Evolutionary conservation across 495 filamentous ascomycete species (phyloP).

Genomic region (Bathelium albidoporum): DNA sequence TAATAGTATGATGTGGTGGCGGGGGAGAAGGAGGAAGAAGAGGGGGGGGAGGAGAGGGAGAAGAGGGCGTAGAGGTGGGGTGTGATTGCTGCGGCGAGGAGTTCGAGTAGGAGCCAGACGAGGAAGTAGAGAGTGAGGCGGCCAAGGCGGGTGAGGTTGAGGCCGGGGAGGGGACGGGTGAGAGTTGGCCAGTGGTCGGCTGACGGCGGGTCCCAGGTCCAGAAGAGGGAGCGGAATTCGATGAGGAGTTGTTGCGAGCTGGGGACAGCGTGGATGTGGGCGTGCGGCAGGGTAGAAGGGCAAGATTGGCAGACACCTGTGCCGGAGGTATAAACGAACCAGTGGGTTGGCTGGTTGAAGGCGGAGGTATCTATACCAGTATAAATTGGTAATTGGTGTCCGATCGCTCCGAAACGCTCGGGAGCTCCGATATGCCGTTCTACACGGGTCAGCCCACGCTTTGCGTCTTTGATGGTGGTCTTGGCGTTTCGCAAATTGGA

Average conservation of each 20-base stretch:
- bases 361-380: too few relatives aligned
- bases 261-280: constrained; percentile 3
- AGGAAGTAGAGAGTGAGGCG: not conserved
- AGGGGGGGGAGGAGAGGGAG: constrained; percentile 17
- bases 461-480: constrained; percentile 30
- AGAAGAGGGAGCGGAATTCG: constrained; percentile 15
- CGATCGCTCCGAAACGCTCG: too few relatives aligned
- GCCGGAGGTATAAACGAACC: not conserved
- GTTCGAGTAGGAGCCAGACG: not conserved
- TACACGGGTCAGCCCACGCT: constrained; percentile 26
- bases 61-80: not conserved
- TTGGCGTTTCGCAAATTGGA: constrained; percentile 24
- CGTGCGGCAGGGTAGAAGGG: not conserved
- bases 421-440: constrained; percentile 24
- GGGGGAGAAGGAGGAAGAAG: constrained; percentile 7
- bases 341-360: not conserved
- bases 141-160: constrained; percentile 14
- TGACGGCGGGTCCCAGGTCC: not conserved
- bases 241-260: constrained; percentile 8
- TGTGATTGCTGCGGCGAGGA: not conserved
- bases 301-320: constrained; percentile 10
- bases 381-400: too few relatives aligned
- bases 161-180: not conserved
- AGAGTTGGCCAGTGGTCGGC: not conserved
- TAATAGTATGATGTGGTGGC: not conserved